Conservation (phyloP, 768 basidiomycete species). For the Mycena rebaudengoi region DNA sequence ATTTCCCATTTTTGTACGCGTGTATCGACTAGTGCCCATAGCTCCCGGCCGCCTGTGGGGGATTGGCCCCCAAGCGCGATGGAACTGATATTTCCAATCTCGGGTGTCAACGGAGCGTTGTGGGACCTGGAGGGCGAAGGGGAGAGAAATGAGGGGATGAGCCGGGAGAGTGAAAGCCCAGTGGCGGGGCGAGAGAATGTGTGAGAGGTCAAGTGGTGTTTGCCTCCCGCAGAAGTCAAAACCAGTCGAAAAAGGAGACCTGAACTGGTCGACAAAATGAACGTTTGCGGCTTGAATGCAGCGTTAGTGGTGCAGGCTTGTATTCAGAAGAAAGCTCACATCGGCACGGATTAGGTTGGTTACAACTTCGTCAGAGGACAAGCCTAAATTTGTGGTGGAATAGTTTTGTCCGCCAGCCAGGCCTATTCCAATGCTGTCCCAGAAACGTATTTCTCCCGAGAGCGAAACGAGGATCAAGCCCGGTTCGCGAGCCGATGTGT, state of each 20-base stretch:
- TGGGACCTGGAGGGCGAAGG: slow-evolving; percentile 53
- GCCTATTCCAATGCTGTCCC: slow-evolving; percentile 88
- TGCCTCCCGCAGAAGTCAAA: slow-evolving; percentile 74
- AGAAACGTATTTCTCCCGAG: slow-evolving; percentile 80
- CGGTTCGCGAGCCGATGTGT: slow-evolving; percentile 77
- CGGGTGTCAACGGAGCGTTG: slow-evolving; percentile 46
- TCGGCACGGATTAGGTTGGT: slow-evolving; percentile 74
- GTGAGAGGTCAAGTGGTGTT: slow-evolving; percentile 65
- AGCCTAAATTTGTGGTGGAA: slow-evolving; percentile 55
- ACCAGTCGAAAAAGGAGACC: slow-evolving; percentile 73
- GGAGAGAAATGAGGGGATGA: slow-evolving; percentile 50
- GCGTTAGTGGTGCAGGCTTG: slow-evolving; percentile 12
- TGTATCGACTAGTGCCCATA: slow-evolving; percentile 77
- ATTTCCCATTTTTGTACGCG: slow-evolving; percentile 77
- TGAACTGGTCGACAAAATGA: slow-evolving; percentile 71
- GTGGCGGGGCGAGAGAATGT: slow-evolving; percentile 66
- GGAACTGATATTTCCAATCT: slow-evolving; percentile 70
- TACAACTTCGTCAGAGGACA: slow-evolving; percentile 64
- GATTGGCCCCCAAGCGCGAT: slow-evolving; percentile 60
- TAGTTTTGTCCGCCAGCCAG: slow-evolving; percentile 82
- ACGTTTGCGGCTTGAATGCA: slow-evolving; percentile 63
- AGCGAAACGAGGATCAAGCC: slow-evolving; percentile 83
- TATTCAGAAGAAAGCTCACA: slow-evolving; percentile 48
- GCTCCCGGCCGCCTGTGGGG: slow-evolving; percentile 54
- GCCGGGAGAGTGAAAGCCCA: slow-evolving; percentile 51